A percentile compares a stretch with the other conserved stretches of the same genome.
These are phyloP conservation scores for Colletotrichum tamarilloi DNA, from an alignment of 2,329 filamentous ascomycete species.

Conservation along the genomic window DNA sequence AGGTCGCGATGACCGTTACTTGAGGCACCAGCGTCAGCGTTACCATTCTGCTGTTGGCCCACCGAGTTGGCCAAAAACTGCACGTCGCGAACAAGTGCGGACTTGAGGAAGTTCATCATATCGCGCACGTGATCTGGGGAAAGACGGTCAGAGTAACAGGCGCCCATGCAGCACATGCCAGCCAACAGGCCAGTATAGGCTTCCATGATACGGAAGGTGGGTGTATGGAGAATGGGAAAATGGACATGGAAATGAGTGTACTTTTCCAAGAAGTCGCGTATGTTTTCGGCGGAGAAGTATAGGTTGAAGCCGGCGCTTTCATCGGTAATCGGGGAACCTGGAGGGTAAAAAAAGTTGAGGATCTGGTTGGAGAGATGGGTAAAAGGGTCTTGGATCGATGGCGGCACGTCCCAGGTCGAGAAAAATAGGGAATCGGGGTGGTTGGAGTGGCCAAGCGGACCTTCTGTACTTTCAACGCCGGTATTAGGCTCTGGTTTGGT, in stretches of 20 bases:
- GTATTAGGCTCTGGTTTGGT: conserved; percentile 74
- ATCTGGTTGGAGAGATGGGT: conserved; percentile 66
- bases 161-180: conserved; percentile 78
- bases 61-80: conserved; percentile 51
- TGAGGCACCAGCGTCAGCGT: conserved; percentile 18
- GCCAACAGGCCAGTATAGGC: conserved; percentile 75
- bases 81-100: conserved; percentile 68
- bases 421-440: conserved; percentile 57
- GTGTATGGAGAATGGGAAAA: conserved; percentile 78
- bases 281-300: conserved; percentile 74
- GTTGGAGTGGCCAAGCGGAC: conserved; percentile 51
- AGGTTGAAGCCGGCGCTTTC: conserved; percentile 65
- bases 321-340: conserved; percentile 66
- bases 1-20: conserved; percentile 52
- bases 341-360: conserved; percentile 66
- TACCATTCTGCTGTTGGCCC: conserved; percentile 38
- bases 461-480: conserved; percentile 61
- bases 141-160: conserved; percentile 77
- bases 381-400: conserved; percentile 61
- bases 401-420: conserved; percentile 61
- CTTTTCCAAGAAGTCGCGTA: conserved; percentile 76
- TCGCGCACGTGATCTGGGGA: conserved; percentile 71
- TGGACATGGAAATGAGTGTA: conserved; percentile 80
- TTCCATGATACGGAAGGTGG: conserved; percentile 75
- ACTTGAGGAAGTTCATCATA: conserved; percentile 73